Base-by-base conservation (phyloP, 2,329 filamentous ascomycete species). In the Ophiostoma populinum region DNA sequence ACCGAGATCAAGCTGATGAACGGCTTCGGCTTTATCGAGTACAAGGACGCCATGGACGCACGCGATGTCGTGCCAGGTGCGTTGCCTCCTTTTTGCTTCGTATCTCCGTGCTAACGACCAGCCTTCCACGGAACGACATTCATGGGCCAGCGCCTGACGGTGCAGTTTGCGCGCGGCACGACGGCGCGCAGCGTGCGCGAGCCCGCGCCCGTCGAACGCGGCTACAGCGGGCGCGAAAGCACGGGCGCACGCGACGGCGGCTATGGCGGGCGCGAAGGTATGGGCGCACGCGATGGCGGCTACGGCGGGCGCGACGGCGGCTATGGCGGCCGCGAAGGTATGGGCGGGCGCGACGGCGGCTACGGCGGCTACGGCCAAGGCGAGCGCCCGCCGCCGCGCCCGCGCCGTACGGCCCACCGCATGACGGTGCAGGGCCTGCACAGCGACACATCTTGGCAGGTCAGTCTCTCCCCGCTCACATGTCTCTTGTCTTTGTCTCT, bases 1-100 rank as follows among this genome's bases (percentile, higher is more conserved):
- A 90, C 80, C 47, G 90, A 98, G 65, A 87, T 98, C 64, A 98
- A 98, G 67, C 75, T 98, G 45, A 98, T 98, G 90, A 95, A 93
- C 56, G 90, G 90, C 52, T 98, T 98, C 55, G 90, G 90, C 56
- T 98, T 98, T 66, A 93, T 98, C 55, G 90, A 98, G 60, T 98
- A 95, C 61, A 92, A 94, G 60, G 90, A 95, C 63, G 75, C 85
- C 40, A 82, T 94, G 80, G 90, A 98, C 63, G 90, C 90, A 47
- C 80, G 87, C 54, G 90, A 98, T 62, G 86, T 98, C 45, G 90
- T 98, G 52, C 90, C 90, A 59, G 87, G 29, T 32, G 21, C 22
- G 24, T 13, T 24, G 7, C 15, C n/a, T 10, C 18, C 12, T 12
- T 18, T 19, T 9, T 20, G 13, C n/a, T 12, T 19, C 17, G 8